Evolutionary conservation across 1,284 basidiomycete species (phyloP), one percentile per base, ranked within the genome.

Genomic region (Fomitopsis pinicola): DNA sequence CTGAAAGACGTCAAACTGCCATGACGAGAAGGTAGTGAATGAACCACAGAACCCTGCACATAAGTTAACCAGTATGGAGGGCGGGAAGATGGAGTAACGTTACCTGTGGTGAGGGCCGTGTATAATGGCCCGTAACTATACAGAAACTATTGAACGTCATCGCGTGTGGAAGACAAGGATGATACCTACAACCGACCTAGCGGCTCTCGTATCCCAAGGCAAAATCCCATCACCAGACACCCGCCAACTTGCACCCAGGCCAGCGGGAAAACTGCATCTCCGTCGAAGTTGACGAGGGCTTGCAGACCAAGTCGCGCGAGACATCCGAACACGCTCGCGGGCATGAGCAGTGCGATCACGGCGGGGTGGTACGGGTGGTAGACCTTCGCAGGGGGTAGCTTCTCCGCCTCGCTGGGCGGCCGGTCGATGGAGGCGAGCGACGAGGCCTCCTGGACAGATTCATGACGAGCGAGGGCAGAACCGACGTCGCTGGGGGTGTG

Each of bases 21-120:
- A 99, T 17, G 88, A 85, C 4, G 95, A 97, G 77, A 98, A 99
- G 0, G 96, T 98, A 4, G 97, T 99, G 66, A 98, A 77, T 5
- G 94, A 97, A 1, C 97, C 97, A 70, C 97, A 98, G 72, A 97
- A 94, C 4, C 96, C 96, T 92, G 63, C 35, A 36, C 22, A 6
- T 3, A 19, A 5, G 19, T 19, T 48, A 59, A 26, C 26, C 17
- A 28, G 19, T 38, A 28, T 22, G 22, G 14, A 3, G 35, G 28
- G 19, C 30, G 9, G 3, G 15, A 22, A 33, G 19, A 30, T 19
- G 15, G 8, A 42, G 28, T 26, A 17, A 65, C 28, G 75, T 62
- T 62, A 89, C 92, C 92, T 48, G 96, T 98, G 0, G 94, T 93
- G 19, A 97, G 73, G 45, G 92, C 94, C 5, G 91, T 92, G 73